Conservation (phyloP, 371 early-diverging fungal species). For the Rhizomucor pusillus region DNA sequence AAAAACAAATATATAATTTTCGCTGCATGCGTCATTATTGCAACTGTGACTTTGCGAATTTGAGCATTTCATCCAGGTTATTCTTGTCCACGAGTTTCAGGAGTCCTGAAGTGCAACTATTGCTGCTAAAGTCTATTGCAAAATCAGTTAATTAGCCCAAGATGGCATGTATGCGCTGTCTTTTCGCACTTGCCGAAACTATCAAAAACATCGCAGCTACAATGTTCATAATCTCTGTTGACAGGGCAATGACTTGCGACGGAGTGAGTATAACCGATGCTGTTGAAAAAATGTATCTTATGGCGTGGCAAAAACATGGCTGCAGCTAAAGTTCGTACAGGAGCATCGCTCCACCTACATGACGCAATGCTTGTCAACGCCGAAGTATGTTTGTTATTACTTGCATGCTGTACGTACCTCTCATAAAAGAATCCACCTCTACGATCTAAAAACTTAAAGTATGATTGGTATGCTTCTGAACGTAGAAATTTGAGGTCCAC, state of each 20-base stretch:
- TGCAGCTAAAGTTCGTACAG: conserved; percentile 80
- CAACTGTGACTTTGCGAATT: conserved; percentile 1
- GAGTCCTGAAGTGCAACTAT: conserved; percentile 27
- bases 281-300: conserved; percentile 89
- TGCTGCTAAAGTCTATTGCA: conserved; percentile 23
- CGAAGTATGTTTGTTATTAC: not conserved
- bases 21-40: too few relatives aligned
- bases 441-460: conserved; percentile 79
- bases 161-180: not conserved
- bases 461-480: conserved; percentile 67
- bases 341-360: conserved; percentile 60
- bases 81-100: conserved; percentile 17
- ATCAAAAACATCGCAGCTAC: conserved; percentile 27
- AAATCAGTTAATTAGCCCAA: not conserved
- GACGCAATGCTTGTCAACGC: conserved; percentile 51
- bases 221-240: conserved; percentile 12
- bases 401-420: conserved; percentile 35
- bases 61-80: conserved; percentile 9
- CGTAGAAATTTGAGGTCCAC: conserved; percentile 77
- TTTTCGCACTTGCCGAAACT: conserved; percentile 22
- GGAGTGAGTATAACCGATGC: conserved; percentile 72
- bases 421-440: conserved; percentile 96
- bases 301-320: conserved; percentile 74
- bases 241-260: conserved; percentile 42
- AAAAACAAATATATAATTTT: too few relatives aligned